Base-by-base conservation (phyloP, 2,329 filamentous ascomycete species). In the Chaetomium strumarium region DNA sequence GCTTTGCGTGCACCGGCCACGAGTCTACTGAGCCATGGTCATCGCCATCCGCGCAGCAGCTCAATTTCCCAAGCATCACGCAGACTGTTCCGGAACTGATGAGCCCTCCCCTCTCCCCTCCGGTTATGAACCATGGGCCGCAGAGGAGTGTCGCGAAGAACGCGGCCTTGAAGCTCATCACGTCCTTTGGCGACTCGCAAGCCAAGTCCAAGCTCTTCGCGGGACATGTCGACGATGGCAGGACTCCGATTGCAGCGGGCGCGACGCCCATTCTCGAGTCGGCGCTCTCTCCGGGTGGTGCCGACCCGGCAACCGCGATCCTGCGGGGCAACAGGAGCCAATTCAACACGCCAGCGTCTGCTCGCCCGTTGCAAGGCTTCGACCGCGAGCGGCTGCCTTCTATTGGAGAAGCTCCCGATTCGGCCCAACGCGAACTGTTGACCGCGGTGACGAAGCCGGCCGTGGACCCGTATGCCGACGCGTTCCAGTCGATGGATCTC, bases 21-120 rank as follows among this genome's bases (percentile, higher is more conserved):
- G 90, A 96, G 66, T 86, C 88, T 0, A 83, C 86, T 0, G 90
- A 93, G 66, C 86, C 89, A 1, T 96, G 90, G 91, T 81, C 85
- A 17, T 95, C 91, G 9, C 90, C 92, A 10, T 85, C 87, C 2
- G 88, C 90, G 58, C 78, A 67, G 60, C 84, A 76, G 61, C 69
- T 84, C 39, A 79, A 72, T 57, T 81, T 81, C 64, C 64, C 60
- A 58, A 75, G 70, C 59, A 71, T 80, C 51, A 70, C 70, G 24
- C 69, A 83, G 19, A 76, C 71, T 53, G 79, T 85, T 34, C 77
- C 81, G 54, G 74, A 85, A 67, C 66, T 85, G 53, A 69, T 88
- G 6, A 86, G 88, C 64, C 83, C 86, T 14, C 80, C 87, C 2
- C 67, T 89, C n/a, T 91, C 88, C 1, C 86, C 88, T 9, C 87